These are phyloP conservation scores for Spirogloea muscicola DNA, from an alignment of 139 green algal species.

Conservation along the genomic window DNA sequence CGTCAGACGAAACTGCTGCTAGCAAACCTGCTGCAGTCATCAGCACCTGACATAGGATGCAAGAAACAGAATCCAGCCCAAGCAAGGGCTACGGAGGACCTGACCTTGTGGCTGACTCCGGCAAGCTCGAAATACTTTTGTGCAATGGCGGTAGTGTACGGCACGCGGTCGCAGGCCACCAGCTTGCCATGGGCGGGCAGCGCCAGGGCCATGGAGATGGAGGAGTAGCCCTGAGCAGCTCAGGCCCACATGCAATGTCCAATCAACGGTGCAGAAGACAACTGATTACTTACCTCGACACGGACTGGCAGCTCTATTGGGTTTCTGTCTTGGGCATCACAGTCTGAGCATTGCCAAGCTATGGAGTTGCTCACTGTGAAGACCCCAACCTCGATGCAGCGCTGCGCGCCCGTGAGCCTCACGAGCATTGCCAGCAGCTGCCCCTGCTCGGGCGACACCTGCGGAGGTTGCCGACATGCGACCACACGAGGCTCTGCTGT, in stretches of 20 bases:
- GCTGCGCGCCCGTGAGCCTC: slow-evolving; percentile 46
- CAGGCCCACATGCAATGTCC: neutral
- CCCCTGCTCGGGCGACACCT: slow-evolving; percentile 32
- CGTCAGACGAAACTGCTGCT: neutral
- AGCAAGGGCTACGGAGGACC: neutral
- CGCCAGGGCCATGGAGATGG: slow-evolving; percentile 46
- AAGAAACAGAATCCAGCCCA: too few species aligned
- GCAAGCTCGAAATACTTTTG: slow-evolving; percentile 40
- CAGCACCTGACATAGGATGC: too few species aligned
- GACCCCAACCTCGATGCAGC: slow-evolving; percentile 46
- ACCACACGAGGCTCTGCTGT: too few species aligned
- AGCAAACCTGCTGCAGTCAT: too few species aligned
- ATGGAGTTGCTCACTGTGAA: slow-evolving; percentile 51
- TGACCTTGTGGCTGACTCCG: slow-evolving; percentile 33
- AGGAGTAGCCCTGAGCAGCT: slow-evolving; percentile 43
- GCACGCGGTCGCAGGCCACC: slow-evolving; percentile 46
- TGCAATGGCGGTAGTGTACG: slow-evolving; percentile 34
- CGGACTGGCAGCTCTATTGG: too few species aligned
- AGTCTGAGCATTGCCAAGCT: too few species aligned
- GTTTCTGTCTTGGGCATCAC: too few species aligned
- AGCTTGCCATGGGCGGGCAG: slow-evolving; percentile 35
- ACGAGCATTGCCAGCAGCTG: slow-evolving; percentile 47
- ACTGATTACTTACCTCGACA: too few species aligned
- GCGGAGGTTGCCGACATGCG: too few species aligned
- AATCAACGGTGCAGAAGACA: neutral